Evolutionary conservation across 2,329 filamentous ascomycete genomes (phyloP), one percentile per base, ranked within the genome.

Genomic region (Pseudocercospora eumusae): DNA sequence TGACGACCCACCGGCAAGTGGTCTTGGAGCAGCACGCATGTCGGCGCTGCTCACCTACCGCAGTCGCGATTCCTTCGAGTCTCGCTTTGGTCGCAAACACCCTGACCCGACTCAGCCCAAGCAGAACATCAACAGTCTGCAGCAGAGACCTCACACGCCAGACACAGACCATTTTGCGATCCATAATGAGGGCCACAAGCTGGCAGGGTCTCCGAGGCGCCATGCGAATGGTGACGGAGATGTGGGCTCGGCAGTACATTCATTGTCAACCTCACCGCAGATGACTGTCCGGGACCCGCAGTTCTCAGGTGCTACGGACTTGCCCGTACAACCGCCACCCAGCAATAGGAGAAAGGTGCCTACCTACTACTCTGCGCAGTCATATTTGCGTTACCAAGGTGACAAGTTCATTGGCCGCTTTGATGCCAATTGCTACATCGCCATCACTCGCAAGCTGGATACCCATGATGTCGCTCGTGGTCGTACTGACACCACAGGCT

Each of bases 341-440:
- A 69, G 53, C 65, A 82, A 60, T 77, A 69, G 64, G 70, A 79
- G 72, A 69, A 75, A 74, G 47, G 79, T 64, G 73, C 65, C 81
- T 2, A 95, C 91, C n/a, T 97, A 97, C 78, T 99, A 98, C 78
- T 98, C 95, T 0, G 95, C 95, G 0, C 95, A 99, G 76, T 97
- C 93, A 0, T 99, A 99, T 77, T 85, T 99, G 47, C 90, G 95
- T 20, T 99, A 99, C 77, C 95, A 99, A 78, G 93, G 92, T 60
- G 86, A 89, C 70, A 99, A 99, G 77, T 99, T 99, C 71, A 95
- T 98, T 70, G 92, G 91, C 76, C 90, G 95, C 9, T 99, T 98
- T 76, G 95, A 99, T 77, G 91, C 92, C 71, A 99, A 99, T 76
- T 99, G 95, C 80, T 99, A 99, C 80, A 98, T 99, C 69, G 93